These are phyloP conservation scores for Poa pratensis DNA, from an alignment of 176 grass and related monocot genomes.

Conservation along the genomic window DNA sequence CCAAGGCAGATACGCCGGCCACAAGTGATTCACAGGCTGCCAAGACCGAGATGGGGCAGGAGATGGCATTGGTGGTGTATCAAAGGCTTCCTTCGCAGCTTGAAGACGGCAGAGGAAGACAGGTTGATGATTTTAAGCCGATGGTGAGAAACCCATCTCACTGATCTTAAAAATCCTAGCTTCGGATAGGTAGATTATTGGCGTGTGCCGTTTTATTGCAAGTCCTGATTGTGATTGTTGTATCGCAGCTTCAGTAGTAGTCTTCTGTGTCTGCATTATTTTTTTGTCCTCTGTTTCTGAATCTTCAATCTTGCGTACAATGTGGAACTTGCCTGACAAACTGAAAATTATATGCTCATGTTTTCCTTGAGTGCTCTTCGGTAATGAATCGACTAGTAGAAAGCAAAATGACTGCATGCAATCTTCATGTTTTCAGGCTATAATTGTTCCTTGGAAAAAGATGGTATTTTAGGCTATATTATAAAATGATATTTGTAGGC, in stretches of 20 bases:
- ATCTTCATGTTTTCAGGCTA: not conserved
- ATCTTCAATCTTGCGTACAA: no score
- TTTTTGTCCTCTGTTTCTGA: no score
- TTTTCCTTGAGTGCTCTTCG: not conserved
- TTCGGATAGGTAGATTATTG: no score
- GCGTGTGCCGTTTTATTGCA: no score
- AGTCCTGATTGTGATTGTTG: not conserved
- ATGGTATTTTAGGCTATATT: not conserved
- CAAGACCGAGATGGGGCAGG: no score
- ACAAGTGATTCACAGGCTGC: no score
- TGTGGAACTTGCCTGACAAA: not conserved
- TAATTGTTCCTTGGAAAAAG: not conserved
- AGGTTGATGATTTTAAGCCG: no score
- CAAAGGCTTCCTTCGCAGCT: not conserved
- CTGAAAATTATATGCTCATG: not conserved
- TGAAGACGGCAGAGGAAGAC: not conserved
- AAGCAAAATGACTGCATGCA: not conserved
- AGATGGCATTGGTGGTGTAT: not conserved
- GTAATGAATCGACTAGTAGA: no score
- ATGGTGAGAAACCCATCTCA: no score
- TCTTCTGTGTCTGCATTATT: no score
- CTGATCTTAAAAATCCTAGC: not conserved
- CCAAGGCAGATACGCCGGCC: not conserved
- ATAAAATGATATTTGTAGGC: no score
- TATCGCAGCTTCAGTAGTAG: no score